Conservation (phyloP, 768 basidiomycete species). For the Tricholoma sp. region DNA sequence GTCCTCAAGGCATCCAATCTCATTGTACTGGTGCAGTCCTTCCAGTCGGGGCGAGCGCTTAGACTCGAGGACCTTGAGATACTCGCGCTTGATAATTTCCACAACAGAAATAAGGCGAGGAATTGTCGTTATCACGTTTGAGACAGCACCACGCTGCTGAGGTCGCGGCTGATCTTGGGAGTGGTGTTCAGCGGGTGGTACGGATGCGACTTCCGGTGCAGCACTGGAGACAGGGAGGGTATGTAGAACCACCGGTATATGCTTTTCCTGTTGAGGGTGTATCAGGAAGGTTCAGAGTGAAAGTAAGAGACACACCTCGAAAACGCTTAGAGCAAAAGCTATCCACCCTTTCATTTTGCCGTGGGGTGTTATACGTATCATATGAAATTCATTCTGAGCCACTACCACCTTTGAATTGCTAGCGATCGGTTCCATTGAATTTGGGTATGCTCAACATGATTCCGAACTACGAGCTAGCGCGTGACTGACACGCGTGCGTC, state of each 20-base stretch:
- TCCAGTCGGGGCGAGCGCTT: constrained; percentile 33
- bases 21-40: constrained; percentile 77
- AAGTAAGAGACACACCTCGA: constrained; percentile 36
- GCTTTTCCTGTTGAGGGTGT: constrained; percentile 33
- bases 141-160: constrained; percentile 14
- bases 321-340: constrained; percentile 44
- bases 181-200: neutral
- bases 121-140: constrained; percentile 34
- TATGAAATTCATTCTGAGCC: constrained; percentile 13
- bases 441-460: neutral
- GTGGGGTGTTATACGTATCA: constrained; percentile 49
- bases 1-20: constrained; percentile 54
- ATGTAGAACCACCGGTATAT: constrained; percentile 50
- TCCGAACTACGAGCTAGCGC: too few relatives aligned
- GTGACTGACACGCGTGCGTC: too few relatives aligned
- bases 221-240: constrained; percentile 42
- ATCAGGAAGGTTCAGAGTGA: neutral
- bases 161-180: neutral
- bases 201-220: neutral
- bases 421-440: neutral
- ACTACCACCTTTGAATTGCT: neutral
- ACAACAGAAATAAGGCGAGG: constrained; percentile 72
- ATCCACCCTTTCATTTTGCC: constrained; percentile 55
- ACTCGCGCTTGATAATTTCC: constrained; percentile 85
- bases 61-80: constrained; percentile 45